Base-by-base conservation (phyloP, 495 filamentous ascomycete genomes). In the Trichocladium uniseriatum region DNA sequence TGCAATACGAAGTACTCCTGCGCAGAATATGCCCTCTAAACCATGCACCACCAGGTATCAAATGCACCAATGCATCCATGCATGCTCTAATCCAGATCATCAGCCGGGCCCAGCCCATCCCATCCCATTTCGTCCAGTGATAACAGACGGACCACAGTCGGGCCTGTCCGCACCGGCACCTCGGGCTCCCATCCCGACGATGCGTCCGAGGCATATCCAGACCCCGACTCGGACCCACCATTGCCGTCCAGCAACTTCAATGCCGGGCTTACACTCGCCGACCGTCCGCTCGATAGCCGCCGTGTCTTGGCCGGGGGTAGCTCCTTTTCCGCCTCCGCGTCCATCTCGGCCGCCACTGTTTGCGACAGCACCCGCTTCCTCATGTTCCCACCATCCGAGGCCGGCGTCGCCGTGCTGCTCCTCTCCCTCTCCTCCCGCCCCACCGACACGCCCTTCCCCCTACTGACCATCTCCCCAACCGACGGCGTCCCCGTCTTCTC, bases 131-230 rank as follows among this genome's bases (percentile, higher is more conserved):
- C 50, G 1, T 43, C 44, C 31, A 16, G 32, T 4, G 28, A 20
- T 43, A 6, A 45, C 8, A 53, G 29, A 27, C 44, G 37, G 0
- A 48, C 50, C 34, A 48, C 20, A 1, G 38, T 48, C 43, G 50
- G 50, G 15, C 50, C 22, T 27, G 24, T 8, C 24, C 2, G 34
- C 43, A 28, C 11, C 32, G 20, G 20, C 14, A 3, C 16, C 21
- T 27, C 3, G 14, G 13, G 20, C 6, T 21, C 18, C 18, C n/a
- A n/a, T n/a, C n/a, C n/a, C n/a, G n/a, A n/a, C n/a, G n/a, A n/a
- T n/a, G n/a, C n/a, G n/a, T n/a, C n/a, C n/a, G n/a, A n/a, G n/a
- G n/a, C n/a, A n/a, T n/a, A n/a, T n/a, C n/a, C n/a, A n/a, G n/a
- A n/a, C 27, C 5, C 27, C 27, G 27, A 29, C 27, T 29, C 27